These are phyloP conservation scores for Blastobotrys capitulatus DNA, from an alignment of 1,139 yeast species.

Conservation along the genomic window DNA sequence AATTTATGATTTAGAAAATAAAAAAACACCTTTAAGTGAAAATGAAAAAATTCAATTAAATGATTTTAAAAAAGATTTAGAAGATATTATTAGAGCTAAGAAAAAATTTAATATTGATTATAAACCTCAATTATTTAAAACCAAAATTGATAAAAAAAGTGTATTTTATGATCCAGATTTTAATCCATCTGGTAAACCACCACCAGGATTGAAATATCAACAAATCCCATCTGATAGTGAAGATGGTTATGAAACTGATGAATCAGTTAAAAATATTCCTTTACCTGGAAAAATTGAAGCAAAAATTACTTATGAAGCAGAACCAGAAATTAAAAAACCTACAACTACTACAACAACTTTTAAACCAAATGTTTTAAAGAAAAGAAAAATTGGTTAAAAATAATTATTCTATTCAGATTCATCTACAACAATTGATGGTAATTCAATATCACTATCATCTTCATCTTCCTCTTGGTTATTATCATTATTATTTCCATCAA, in stretches of 20 bases:
- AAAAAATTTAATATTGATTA: conserved; percentile 24
- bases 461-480: conserved; percentile 20
- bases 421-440: conserved; percentile 49
- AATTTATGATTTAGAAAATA: conserved; percentile 19
- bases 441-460: conserved; percentile 48
- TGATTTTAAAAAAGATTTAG: conserved; percentile 19
- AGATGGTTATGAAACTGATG: conserved; percentile 19
- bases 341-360: conserved; percentile 22
- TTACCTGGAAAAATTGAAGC: conserved; percentile 22
- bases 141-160: conserved; percentile 17
- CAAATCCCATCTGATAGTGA: conserved; percentile 16
- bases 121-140: not conserved
- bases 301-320: conserved; percentile 23
- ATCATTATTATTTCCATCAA: conserved; percentile 13
- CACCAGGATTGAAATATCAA: conserved; percentile 21
- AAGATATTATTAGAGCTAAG: conserved; percentile 22
- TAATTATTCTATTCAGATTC: no score
- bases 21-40: conserved; percentile 2
- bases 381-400: conserved; percentile 11
- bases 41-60: conserved; percentile 20
- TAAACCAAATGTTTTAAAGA: conserved; percentile 22
- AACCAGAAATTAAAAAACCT: conserved; percentile 24
- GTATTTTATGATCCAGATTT: conserved; percentile 28
- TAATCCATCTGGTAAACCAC: conserved; percentile 28
- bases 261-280: conserved; percentile 22